Base-by-base conservation (phyloP, 768 basidiomycete species). In the Crucibulum laeve region DNA sequence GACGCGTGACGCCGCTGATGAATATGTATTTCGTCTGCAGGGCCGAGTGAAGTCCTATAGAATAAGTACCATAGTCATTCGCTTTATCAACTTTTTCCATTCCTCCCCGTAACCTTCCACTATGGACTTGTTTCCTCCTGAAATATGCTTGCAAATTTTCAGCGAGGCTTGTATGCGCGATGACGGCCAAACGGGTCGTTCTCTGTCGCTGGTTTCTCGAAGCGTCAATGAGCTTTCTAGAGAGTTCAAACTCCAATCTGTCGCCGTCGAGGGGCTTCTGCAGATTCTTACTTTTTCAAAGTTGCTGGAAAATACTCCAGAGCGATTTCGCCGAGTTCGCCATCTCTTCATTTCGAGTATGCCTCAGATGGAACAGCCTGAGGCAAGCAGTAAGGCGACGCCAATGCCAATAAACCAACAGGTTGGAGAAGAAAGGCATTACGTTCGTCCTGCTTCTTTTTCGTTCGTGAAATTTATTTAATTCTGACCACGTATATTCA, bases 161-260 rank as follows among this genome's bases (percentile, higher is more conserved):
- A 42, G 41, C 17, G 49, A 56, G 10, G 65, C 68, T 3, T 71
- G 68, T 53, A 55, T 56, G 18, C n/a, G n/a, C n/a, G 67, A 69
- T 46, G 53, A 57, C 25, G 66, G 67, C 25, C 40, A 40, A 4
- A 67, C 67, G 4, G 68, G 64, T 6, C 62, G 65, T 11, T 55
- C 67, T 7, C 58, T 68, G 8, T 61, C 68, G 21, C 58, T 63
- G 23, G 65, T 67, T 25, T 70, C 68, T 18, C 50, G 49, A 26
- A 54, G 47, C 48, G 53, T 66, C 45, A 47, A 52, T 41, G 46
- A 56, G 11, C 37, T 51, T 3, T 65, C 67, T 2, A 41, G 45
- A 19, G 52, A 42, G 13, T 50, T 50, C 45, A 58, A 55, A 39
- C 49, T 59, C 23, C 64, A 63, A 21, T 65, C 60, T 19, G 46